Evolutionary conservation across 2,329 filamentous ascomycete species (phyloP).

Genomic region (Fusarium sp.): DNA sequence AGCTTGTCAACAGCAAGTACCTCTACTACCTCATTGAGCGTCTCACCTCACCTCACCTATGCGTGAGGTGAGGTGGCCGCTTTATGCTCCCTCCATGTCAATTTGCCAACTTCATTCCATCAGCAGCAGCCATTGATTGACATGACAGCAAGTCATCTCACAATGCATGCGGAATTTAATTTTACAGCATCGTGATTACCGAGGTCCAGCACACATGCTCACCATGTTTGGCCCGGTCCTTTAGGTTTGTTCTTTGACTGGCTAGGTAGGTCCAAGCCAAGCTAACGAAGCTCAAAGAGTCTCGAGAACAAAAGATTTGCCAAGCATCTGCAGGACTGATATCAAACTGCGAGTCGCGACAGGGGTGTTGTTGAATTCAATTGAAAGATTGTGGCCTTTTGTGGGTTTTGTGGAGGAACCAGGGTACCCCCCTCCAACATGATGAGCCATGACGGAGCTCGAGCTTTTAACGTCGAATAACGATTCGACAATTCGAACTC

Average conservation of each 20-base stretch:
- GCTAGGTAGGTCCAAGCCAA: neutral
- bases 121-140: neutral
- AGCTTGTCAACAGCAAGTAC: conserved; percentile 40
- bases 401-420: conserved; percentile 39
- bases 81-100: conserved; percentile 12
- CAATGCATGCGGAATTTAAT: conserved; percentile 1
- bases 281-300: conserved; percentile 10
- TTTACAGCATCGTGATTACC: neutral
- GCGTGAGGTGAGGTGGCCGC: conserved; percentile 14
- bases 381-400: conserved; percentile 31
- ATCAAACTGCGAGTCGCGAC: conserved; percentile 23
- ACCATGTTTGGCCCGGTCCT: neutral
- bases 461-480: conserved; percentile 30
- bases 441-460: conserved; percentile 37
- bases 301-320: conserved; percentile 23
- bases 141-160: neutral
- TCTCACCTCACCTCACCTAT: conserved; percentile 15
- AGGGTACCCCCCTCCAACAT: conserved; percentile 27
- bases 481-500: conserved; percentile 48
- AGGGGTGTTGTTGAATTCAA: conserved; percentile 24
- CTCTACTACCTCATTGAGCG: conserved; percentile 11
- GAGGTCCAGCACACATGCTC: neutral
- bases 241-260: neutral
- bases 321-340: conserved; percentile 33
- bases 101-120: conserved; percentile 7